phyloP scores from a whole-genome alignment of 140 eudicot species.

The Oenanthe javanica region DNA sequence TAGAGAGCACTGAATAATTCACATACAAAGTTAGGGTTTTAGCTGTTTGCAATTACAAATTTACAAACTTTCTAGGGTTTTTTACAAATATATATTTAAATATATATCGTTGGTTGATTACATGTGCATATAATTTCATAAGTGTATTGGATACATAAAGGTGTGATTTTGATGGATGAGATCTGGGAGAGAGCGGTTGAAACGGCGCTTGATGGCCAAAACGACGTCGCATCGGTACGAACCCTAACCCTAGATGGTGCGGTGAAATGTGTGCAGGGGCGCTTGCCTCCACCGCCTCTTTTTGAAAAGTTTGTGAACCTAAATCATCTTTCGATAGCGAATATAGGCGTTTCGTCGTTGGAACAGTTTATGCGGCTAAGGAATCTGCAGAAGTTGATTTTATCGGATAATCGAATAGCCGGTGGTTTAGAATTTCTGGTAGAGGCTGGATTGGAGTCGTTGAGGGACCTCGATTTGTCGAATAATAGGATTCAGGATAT shows the following conservation, averaged over 20 bases:
- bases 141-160: not conserved
- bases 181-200: conserved; percentile 99
- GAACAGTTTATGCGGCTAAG: conserved; percentile 77
- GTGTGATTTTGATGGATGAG: conserved; percentile 66
- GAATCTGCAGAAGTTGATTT: conserved; percentile 62
- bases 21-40: conserved; percentile 19
- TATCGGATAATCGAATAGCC: conserved; percentile 85
- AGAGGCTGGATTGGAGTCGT: conserved; percentile 61
- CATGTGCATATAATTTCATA: not conserved
- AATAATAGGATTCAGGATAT: conserved; percentile 75
- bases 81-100: not conserved
- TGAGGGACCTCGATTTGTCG: conserved; percentile 85
- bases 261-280: conserved; percentile 90
- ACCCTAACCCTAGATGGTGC: conserved; percentile 91
- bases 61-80: not conserved
- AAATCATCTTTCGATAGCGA: conserved; percentile 75
- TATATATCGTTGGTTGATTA: not conserved
- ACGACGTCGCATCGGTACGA: conserved; percentile 43
- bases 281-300: conserved; percentile 67
- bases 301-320: conserved; percentile 68
- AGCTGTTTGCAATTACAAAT: not conserved
- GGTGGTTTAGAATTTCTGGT: conserved; percentile 73
- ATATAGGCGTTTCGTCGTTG: conserved; percentile 75
- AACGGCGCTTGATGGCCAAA: conserved; percentile 82
- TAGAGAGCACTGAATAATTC: conserved; percentile 11